phyloP scores from a whole-genome alignment of 2,329 filamentous ascomycete genomes.

The Penicillium sp. region DNA sequence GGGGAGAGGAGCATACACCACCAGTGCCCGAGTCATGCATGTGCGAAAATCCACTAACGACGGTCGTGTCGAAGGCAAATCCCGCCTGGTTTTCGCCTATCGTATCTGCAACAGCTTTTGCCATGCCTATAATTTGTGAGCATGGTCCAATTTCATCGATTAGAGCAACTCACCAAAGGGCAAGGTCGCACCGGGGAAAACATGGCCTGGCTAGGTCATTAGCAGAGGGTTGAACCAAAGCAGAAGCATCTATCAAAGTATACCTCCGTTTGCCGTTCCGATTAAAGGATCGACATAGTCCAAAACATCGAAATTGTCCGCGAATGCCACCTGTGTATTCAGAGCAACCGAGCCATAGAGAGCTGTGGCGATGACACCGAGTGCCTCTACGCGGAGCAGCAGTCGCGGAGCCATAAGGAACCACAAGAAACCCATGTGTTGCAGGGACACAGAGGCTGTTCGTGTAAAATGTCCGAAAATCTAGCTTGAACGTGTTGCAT shows the following conservation, averaged over 20 bases:
- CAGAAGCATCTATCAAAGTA: background rate
- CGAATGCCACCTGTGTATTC: background rate
- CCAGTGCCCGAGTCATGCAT: constrained; percentile 61
- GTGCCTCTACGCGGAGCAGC: background rate
- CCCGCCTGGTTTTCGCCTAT: constrained; percentile 60
- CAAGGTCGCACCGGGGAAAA: constrained; percentile 60
- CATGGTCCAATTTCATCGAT: background rate
- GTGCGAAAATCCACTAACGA: constrained; percentile 56
- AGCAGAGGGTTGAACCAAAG: background rate
- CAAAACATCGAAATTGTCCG: constrained; percentile 37
- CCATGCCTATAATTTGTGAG: constrained; percentile 47
- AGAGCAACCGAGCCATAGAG: constrained; percentile 16
- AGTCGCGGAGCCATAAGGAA: constrained; percentile 13
- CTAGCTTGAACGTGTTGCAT: background rate
- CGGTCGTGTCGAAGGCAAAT: constrained; percentile 57
- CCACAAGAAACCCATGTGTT: background rate
- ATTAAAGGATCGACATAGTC: constrained; percentile 58
- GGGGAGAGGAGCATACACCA: constrained; percentile 36
- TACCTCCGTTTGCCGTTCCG: constrained; percentile 57
- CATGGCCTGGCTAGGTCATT: constrained; percentile 49
- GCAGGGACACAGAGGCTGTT: background rate
- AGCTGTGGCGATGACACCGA: constrained; percentile 9
- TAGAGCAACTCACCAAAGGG: constrained; percentile 51
- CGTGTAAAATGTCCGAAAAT: background rate
- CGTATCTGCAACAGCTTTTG: constrained; percentile 61